A percentile compares a stretch with the other conserved stretches of the same genome.
Evolutionary conservation across 208 protist genomes (phyloP).

Genomic region (Leishmania tropica): DNA sequence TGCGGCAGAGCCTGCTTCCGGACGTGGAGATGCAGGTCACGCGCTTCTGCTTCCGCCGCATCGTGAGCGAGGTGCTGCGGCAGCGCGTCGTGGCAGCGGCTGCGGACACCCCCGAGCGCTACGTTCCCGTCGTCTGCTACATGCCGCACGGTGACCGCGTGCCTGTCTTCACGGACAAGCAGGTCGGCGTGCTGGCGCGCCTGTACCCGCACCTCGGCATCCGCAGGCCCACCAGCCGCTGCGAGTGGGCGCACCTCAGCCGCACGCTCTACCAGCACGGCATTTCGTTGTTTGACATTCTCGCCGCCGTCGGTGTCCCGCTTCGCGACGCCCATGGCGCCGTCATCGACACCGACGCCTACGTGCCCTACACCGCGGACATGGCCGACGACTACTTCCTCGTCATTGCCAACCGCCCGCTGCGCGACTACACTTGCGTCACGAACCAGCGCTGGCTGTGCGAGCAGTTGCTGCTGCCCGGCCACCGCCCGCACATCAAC

Average conservation of each 20-base stretch:
- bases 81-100: conserved; percentile 11
- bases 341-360: conserved; percentile 14
- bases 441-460: conserved; percentile 28
- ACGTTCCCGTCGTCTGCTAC: conserved; percentile 25
- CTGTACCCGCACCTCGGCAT: conserved; percentile 21
- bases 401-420: conserved; percentile 23
- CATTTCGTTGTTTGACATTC: conserved; percentile 16
- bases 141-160: conserved; percentile 12
- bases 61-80: conserved; percentile 25
- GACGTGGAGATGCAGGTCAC: conserved; percentile 19
- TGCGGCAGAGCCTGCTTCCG: conserved; percentile 16
- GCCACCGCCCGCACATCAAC: conserved; percentile 8
- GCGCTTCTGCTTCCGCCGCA: conserved; percentile 11
- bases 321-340: conserved; percentile 11
- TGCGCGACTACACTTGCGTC: conserved; percentile 26
- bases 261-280: conserved; percentile 26
- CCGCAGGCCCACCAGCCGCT: conserved; percentile 7
- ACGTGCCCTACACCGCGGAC: conserved; percentile 25
- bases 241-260: conserved; percentile 15
- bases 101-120: neutral
- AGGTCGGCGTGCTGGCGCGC: conserved; percentile 18
- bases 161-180: conserved; percentile 20
- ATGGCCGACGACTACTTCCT: conserved; percentile 19
- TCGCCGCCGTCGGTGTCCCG: conserved; percentile 11
- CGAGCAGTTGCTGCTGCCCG: conserved; percentile 11